Evolutionary conservation across 1,139 yeast genomes (phyloP).

Genomic region (Scheffersomyces illinoinensis): DNA sequence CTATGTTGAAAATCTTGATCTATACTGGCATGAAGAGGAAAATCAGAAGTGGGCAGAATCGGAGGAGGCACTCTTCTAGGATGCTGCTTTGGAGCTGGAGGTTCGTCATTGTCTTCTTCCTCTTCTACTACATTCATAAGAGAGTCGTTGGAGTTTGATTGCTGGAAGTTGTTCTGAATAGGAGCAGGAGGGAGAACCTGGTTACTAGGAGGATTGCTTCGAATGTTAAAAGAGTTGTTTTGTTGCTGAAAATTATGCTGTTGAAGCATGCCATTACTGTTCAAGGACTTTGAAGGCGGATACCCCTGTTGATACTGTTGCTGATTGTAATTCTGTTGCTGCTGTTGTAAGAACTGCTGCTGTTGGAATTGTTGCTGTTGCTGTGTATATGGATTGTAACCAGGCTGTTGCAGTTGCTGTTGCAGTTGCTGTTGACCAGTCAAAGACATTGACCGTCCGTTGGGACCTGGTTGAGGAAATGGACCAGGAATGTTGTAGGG

Average conservation of each 20-base stretch:
- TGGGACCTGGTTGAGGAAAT: not conserved
- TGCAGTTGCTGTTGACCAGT: not conserved
- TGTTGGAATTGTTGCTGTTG: not conserved
- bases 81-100: conserved; percentile 1
- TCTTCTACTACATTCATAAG: conserved; percentile 44
- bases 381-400: not conserved
- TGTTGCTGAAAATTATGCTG: not conserved
- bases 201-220: conserved; percentile 1
- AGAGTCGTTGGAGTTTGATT: conserved; percentile 35
- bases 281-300: conserved; percentile 15
- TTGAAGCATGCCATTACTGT: conserved; percentile 5
- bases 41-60: not conserved
- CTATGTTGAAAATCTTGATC: not conserved
- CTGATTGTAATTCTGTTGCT: not conserved
- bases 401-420: conserved; percentile 2
- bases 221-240: not conserved
- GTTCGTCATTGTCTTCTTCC: conserved; percentile 28
- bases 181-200: not conserved
- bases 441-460: conserved; percentile 4
- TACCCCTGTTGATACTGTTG: not conserved
- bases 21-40: not conserved
- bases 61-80: conserved; percentile 5
- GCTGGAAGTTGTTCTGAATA: conserved; percentile 4
- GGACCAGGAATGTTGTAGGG: not conserved
- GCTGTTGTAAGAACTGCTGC: not conserved